These are phyloP conservation scores for Fusarium torreyae DNA, from an alignment of 2,329 filamentous ascomycete genomes.

Conservation along the genomic window DNA sequence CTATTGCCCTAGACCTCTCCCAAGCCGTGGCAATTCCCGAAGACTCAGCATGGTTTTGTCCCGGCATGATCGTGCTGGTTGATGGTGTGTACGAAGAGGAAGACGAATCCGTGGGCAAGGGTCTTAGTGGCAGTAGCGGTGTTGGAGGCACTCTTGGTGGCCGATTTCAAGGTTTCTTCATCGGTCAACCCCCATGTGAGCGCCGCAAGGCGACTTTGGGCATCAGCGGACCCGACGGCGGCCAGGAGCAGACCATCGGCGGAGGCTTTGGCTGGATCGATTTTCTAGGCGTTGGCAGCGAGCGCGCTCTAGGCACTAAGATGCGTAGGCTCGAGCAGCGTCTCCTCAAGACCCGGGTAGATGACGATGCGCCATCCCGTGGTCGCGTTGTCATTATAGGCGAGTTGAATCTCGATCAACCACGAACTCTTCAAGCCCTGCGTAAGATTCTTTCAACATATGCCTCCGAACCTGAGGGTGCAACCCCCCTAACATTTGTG, in stretches of 20 bases:
- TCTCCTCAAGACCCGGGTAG: slow-evolving; percentile 66
- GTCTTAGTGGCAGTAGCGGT: slow-evolving; percentile 82
- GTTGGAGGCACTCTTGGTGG: slow-evolving; percentile 94
- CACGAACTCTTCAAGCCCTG: slow-evolving; percentile 84
- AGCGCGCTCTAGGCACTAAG: slow-evolving; percentile 83
- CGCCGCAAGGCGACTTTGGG: slow-evolving; percentile 85
- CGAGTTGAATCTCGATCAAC: slow-evolving; percentile 88
- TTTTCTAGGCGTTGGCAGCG: slow-evolving; percentile 91
- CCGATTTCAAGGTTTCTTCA: slow-evolving; percentile 89
- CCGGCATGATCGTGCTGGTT: slow-evolving; percentile 95
- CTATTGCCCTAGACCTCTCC: slow-evolving; percentile 85
- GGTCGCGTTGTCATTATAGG: slow-evolving; percentile 81
- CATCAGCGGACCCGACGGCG: slow-evolving; percentile 72
- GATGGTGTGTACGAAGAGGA: slow-evolving; percentile 98
- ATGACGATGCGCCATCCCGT: slow-evolving; percentile 56
- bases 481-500: slow-evolving; percentile 83
- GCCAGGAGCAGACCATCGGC: slow-evolving; percentile 74
- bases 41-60: slow-evolving; percentile 91
- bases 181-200: slow-evolving; percentile 93
- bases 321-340: slow-evolving; percentile 87
- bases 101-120: slow-evolving; percentile 77
- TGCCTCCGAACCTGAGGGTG: slow-evolving; percentile 72
- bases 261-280: slow-evolving; percentile 98
- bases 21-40: slow-evolving; percentile 87
- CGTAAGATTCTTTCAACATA: slow-evolving; percentile 84